A percentile compares a stretch with the other conserved stretches of the same genome.
Evolutionary conservation across 202 grass and related monocot species (phyloP).

Genomic region (Cymbopogon flexuosus): DNA sequence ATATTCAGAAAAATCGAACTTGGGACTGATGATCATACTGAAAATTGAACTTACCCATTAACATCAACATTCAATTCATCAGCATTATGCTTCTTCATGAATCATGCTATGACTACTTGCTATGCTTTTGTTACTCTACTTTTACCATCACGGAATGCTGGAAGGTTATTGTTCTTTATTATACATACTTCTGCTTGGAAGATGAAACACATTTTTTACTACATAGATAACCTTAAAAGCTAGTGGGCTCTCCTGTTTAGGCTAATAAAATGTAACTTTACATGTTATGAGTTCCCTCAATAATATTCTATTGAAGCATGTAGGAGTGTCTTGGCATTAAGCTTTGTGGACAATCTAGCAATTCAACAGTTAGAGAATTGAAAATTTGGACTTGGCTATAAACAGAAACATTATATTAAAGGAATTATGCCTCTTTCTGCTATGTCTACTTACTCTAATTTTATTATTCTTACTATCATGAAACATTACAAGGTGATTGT

Average conservation of each 20-base stretch:
- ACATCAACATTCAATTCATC: not conserved
- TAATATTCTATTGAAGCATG: too few species aligned
- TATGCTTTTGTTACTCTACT: not conserved
- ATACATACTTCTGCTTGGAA: not conserved
- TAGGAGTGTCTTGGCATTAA: too few species aligned
- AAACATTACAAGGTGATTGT: not conserved
- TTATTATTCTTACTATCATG: conserved; percentile 1
- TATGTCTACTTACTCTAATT: not conserved
- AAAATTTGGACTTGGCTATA: too few species aligned
- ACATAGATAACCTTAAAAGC: not conserved
- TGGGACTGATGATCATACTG: not conserved
- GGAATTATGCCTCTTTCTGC: not conserved
- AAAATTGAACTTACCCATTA: not conserved
- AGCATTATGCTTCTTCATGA: not conserved
- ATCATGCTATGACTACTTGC: not conserved
- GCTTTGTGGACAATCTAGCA: not conserved
- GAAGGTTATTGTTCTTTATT: not conserved
- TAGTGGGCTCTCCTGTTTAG: not conserved
- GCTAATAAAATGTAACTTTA: not conserved
- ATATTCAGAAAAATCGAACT: conserved; percentile 2
- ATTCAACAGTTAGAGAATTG: not conserved
- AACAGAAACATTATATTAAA: not conserved
- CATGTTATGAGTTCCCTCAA: too few species aligned
- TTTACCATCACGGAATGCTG: conserved; percentile 1
- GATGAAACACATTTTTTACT: not conserved